Percentiles rank a stretch among this genome's conserved stretches.
phyloP scores from a whole-genome alignment of 768 basidiomycete genomes.

The Amanita inopinata region DNA sequence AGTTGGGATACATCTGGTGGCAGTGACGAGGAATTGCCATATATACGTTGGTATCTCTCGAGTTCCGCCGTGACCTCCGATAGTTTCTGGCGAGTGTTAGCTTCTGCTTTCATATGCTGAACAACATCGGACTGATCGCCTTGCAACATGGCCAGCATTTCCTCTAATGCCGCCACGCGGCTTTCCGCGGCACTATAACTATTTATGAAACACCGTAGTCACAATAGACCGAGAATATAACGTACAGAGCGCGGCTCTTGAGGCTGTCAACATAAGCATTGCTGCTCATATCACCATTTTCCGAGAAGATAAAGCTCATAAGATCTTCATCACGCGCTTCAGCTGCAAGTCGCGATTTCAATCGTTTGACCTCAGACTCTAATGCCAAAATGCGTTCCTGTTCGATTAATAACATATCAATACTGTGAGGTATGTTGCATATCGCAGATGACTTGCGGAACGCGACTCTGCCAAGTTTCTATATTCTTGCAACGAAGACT shows the following conservation, averaged over 20 bases:
- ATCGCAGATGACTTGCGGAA: constrained; percentile 26
- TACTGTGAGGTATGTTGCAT: constrained; percentile 9
- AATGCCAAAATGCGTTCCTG: constrained; percentile 69
- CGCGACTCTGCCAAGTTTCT: constrained; percentile 57
- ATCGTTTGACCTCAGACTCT: constrained; percentile 60
- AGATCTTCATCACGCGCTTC: constrained; percentile 61
- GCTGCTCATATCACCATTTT: constrained; percentile 33
- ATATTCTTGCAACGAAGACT: constrained; percentile 52
- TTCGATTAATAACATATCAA: constrained; percentile 9
- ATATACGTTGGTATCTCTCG: constrained; percentile 49
- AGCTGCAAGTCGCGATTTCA: constrained; percentile 73
- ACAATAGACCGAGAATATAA: constrained; percentile 2
- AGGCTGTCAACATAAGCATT: constrained; percentile 40
- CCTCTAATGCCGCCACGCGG: constrained; percentile 40
- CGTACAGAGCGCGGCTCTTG: constrained; percentile 48
- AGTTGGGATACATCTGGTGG: constrained; percentile 45
- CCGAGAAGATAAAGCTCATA: constrained; percentile 58
- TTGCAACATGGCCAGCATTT: constrained; percentile 38
- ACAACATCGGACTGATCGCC: constrained; percentile 44
- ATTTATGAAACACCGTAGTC: constrained; percentile 13
- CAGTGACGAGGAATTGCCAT: constrained; percentile 44
- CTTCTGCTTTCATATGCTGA: constrained; percentile 38
- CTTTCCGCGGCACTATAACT: constrained; percentile 40
- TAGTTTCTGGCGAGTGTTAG: constrained; percentile 40
- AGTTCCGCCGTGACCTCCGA: constrained; percentile 37